A percentile compares a stretch with the other conserved stretches of the same genome.
These are phyloP conservation scores for Naganishia vishniacii DNA, from an alignment of 768 basidiomycete genomes.

Conservation along the genomic window DNA sequence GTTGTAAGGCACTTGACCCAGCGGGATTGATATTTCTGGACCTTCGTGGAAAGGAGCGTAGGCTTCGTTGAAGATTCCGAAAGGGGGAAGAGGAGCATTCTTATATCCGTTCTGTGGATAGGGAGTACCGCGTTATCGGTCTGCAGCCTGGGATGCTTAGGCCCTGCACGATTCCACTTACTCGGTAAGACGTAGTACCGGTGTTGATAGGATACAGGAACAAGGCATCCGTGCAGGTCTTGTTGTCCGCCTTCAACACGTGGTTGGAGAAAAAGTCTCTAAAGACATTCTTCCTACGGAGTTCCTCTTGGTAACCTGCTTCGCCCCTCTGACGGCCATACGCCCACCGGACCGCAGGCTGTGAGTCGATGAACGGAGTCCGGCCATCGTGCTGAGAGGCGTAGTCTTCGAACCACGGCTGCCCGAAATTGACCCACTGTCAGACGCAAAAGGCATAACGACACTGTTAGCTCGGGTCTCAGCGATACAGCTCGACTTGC, in stretches of 20 bases:
- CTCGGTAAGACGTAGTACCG: conserved; percentile 31
- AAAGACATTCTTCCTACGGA: conserved; percentile 32
- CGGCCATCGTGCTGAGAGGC: conserved; percentile 33
- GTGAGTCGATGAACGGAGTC: conserved; percentile 34
- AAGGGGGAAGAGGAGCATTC: conserved; percentile 21
- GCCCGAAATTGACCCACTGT: conserved; percentile 32
- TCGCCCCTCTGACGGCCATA: conserved; percentile 29
- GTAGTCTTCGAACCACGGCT: conserved; percentile 38
- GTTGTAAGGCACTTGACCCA: conserved; percentile 41
- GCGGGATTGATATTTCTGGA: conserved; percentile 36
- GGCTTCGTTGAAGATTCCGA: conserved; percentile 28
- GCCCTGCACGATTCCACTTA: conserved; percentile 19
- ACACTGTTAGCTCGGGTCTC: neutral
- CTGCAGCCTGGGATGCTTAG: neutral
- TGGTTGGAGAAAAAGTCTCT: conserved; percentile 30
- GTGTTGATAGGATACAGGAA: conserved; percentile 28
- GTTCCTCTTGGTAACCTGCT: conserved; percentile 28
- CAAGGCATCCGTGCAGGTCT: conserved; percentile 37
- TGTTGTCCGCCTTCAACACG: conserved; percentile 30
- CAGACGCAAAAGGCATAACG: neutral
- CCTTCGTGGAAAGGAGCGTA: conserved; percentile 29
- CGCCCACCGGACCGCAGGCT: conserved; percentile 33
- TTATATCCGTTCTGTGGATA: conserved; percentile 27
- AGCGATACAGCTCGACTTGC: neutral
- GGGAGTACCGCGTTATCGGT: neutral